Base-by-base conservation (phyloP, 208 protist species). In the Eutreptiella sp. region DNA sequence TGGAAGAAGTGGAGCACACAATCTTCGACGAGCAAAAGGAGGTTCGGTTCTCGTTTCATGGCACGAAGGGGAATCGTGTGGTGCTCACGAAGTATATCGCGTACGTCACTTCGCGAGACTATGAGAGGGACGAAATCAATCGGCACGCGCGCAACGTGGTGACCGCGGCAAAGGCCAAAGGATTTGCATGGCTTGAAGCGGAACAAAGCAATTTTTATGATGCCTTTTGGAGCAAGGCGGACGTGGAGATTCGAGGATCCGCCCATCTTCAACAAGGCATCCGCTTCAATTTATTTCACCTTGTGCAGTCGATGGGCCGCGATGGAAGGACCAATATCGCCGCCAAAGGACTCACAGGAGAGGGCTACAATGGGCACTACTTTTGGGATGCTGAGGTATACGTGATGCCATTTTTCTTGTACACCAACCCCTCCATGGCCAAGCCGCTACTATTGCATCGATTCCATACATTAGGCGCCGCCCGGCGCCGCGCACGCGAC, bases 381-480 rank as follows among this genome's bases (percentile, higher is more conserved):
- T 75, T 84, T 53, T 92, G 87, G 84, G 87, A 90, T 46, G 80
- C 88, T 23, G 87, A 92, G 36, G 80, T 82, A n/a, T 66, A 89
- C 38, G 73, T 90, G 34, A 58, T 89, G 29, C 87, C 87, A 0
- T 85, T 84, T 34, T 78, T 92, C 53, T 62, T 81, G 11, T 83
- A 92, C 69, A 67, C 74, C n/a, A 75, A 73, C 32, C 87, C 87
- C 0, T 57, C 76, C 33, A 77, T 72, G 33, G 87, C 87, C 32
- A 74, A 81, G 1, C 57, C 75, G 27, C 55, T 92, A 53, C 57
- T 92, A 45, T 69, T 84, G 58, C 90, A 90, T 47, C 82, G 87
- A 46, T 81, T 89, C 50, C 58, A 79, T 38, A 87, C 77, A 1
- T 72, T 92, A 36, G 69, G 75, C 31, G 68, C 88, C 38, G 87